Evolutionary conservation across 2,329 filamentous ascomycete species (phyloP).

Genomic region (Fusarium piperis): DNA sequence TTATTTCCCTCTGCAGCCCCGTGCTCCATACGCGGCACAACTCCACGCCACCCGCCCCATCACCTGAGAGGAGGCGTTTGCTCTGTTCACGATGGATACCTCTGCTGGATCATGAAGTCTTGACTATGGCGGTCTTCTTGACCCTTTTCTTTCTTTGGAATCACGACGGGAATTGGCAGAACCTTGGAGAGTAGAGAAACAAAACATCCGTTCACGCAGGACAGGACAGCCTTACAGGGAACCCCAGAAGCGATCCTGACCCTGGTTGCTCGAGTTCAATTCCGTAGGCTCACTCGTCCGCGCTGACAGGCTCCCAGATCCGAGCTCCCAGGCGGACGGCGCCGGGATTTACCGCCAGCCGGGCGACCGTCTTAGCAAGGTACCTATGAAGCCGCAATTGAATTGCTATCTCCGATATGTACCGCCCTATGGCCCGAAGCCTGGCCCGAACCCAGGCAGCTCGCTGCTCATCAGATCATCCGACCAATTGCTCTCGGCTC

Average conservation of each 20-base stretch:
- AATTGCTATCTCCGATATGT: neutral
- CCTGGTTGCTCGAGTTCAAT: slow-evolving; percentile 19
- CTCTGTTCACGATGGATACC: neutral
- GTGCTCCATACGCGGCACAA: neutral
- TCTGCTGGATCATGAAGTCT: neutral
- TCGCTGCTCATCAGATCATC: slow-evolving; percentile 40
- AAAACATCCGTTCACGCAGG: slow-evolving; percentile 6
- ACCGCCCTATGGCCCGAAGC: slow-evolving; percentile 20
- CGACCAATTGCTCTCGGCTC: slow-evolving; percentile 27
- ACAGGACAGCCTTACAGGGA: slow-evolving; percentile 5
- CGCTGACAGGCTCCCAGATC: slow-evolving; percentile 20
- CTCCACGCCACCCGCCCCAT: neutral
- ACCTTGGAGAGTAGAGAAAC: neutral
- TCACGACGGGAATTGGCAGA: neutral
- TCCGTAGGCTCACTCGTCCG: slow-evolving; percentile 24
- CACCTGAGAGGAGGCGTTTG: neutral
- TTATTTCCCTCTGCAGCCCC: neutral
- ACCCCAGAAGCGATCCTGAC: slow-evolving; percentile 19
- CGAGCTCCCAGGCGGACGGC: slow-evolving; percentile 27
- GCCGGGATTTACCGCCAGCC: slow-evolving; percentile 39
- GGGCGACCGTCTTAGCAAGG: slow-evolving; percentile 14
- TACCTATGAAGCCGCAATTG: neutral
- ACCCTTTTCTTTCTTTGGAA: neutral
- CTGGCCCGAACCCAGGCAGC: slow-evolving; percentile 21
- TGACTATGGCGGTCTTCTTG: neutral